These are phyloP conservation scores for Hygrocybe punicea DNA, from an alignment of 768 basidiomycete genomes.

Conservation along the genomic window DNA sequence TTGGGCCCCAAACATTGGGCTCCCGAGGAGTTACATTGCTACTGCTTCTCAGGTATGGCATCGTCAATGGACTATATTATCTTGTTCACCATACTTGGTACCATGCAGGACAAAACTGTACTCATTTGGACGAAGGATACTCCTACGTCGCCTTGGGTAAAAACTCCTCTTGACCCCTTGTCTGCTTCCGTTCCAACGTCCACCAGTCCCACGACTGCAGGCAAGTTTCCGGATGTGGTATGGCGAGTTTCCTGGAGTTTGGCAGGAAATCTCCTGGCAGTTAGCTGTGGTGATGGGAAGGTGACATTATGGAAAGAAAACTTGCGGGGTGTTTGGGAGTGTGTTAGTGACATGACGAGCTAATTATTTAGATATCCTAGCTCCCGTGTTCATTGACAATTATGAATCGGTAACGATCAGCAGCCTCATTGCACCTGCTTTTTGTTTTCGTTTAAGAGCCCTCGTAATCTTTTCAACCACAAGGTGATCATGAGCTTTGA, in stretches of 20 bases:
- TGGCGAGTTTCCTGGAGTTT: constrained; percentile 99
- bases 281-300: constrained; percentile 96
- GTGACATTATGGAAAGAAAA: constrained; percentile 99
- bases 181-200: constrained; percentile 45
- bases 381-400: neutral
- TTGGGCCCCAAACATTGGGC: constrained; percentile 96
- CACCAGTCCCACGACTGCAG: constrained; percentile 47
- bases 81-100: neutral
- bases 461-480: no score
- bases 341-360: constrained; percentile 91
- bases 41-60: constrained; percentile 63
- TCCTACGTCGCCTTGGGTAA: constrained; percentile 71
- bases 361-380: constrained; percentile 32
- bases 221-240: constrained; percentile 94
- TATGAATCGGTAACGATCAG: no score
- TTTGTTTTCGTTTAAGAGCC: no score
- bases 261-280: constrained; percentile 92
- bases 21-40: constrained; percentile 92
- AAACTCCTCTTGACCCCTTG: constrained; percentile 74
- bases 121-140: constrained; percentile 88
- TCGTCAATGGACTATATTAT: neutral
- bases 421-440: no score
- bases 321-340: constrained; percentile 92
- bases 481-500: no score
- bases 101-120: constrained; percentile 73